Evolutionary conservation across 768 basidiomycete genomes (phyloP).

Genomic region (Pleurotus djamor): DNA sequence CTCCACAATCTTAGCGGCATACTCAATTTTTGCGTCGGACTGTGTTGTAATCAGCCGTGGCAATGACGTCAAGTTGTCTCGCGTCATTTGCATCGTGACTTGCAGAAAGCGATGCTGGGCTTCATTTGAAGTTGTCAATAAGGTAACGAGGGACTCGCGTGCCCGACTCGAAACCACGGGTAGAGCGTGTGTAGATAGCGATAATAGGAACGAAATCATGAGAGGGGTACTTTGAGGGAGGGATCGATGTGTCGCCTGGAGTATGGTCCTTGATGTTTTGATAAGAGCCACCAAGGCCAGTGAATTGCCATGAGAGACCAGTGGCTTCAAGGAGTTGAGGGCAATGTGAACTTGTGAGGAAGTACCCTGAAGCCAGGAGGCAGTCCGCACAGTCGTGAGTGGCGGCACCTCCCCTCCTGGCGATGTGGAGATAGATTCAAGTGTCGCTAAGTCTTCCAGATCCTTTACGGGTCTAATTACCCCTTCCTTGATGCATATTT

Average conservation of each 20-base stretch:
- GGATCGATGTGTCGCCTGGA: constrained; percentile 56
- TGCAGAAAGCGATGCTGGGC: constrained; percentile 47
- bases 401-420: not conserved
- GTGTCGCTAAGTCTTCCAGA: constrained; percentile 60
- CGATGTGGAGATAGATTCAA: constrained; percentile 19
- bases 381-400: constrained; percentile 56
- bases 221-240: constrained; percentile 68
- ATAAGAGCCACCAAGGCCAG: constrained; percentile 58
- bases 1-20: constrained; percentile 64
- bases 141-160: constrained; percentile 37
- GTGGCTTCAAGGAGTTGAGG: constrained; percentile 68
- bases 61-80: constrained; percentile 63
- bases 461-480: constrained; percentile 50
- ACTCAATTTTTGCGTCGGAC: constrained; percentile 73
- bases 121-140: constrained; percentile 41
- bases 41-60: constrained; percentile 70
- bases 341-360: constrained; percentile 83
- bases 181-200: constrained; percentile 62
- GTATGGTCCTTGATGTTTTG: constrained; percentile 50
- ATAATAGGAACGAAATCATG: constrained; percentile 70
- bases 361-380: constrained; percentile 80
- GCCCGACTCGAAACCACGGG: constrained; percentile 50
- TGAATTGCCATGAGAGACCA: constrained; percentile 71
- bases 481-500: constrained; percentile 61
- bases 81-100: constrained; percentile 58